Evolutionary conservation across 1,139 yeast species (phyloP).

Genomic region (Yamadazyma epiphylla): DNA sequence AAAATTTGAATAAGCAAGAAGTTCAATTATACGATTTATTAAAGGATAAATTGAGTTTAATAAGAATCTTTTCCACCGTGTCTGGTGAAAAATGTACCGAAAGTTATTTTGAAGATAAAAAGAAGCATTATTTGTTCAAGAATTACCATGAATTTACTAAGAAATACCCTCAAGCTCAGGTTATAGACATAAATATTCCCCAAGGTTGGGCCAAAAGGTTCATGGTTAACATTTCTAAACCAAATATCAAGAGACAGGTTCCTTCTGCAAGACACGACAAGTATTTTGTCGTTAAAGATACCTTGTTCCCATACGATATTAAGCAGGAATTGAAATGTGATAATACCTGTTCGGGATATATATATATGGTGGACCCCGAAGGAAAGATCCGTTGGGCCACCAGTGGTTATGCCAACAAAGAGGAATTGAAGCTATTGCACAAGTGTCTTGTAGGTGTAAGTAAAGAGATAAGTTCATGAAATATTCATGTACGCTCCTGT

Average conservation of each 20-base stretch:
- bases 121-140: constrained; percentile 32
- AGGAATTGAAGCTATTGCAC: constrained; percentile 65
- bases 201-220: constrained; percentile 67
- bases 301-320: constrained; percentile 53
- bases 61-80: constrained; percentile 64
- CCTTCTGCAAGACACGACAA: constrained; percentile 51
- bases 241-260: constrained; percentile 36
- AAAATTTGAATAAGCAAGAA: constrained; percentile 43
- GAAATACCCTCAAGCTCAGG: constrained; percentile 53
- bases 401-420: constrained; percentile 70
- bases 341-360: constrained; percentile 80
- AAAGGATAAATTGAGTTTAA: constrained; percentile 55
- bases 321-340: constrained; percentile 63
- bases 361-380: constrained; percentile 69
- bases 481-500: no score
- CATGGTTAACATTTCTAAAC: constrained; percentile 52
- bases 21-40: constrained; percentile 33
- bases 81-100: constrained; percentile 70
- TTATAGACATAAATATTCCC: constrained; percentile 71
- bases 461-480: constrained; percentile 21
- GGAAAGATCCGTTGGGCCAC: constrained; percentile 90
- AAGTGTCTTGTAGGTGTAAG: constrained; percentile 56
- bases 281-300: constrained; percentile 64
- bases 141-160: constrained; percentile 26
- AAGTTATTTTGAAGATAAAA: constrained; percentile 49